Conservation (phyloP, 2,329 filamentous ascomycete genomes). For the Hysterium pulicare region DNA sequence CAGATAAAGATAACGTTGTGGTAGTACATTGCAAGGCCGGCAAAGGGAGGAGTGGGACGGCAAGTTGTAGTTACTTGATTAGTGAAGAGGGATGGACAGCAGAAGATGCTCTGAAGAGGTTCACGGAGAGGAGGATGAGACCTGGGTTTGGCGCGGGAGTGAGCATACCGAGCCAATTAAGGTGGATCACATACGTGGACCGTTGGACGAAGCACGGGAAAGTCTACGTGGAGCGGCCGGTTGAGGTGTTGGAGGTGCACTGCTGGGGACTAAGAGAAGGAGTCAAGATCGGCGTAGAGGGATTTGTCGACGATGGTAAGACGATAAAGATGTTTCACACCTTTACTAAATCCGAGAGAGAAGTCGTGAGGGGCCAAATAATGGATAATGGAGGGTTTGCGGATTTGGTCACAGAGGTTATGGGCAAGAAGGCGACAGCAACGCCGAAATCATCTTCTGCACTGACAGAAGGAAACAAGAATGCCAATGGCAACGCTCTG, state of each 20-base stretch:
- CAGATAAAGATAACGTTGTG: conserved; percentile 60
- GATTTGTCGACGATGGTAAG: conserved; percentile 84
- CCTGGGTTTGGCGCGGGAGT: conserved; percentile 85
- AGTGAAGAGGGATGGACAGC: conserved; percentile 72
- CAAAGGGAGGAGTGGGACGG: conserved; percentile 87
- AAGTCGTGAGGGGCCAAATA: conserved; percentile 59
- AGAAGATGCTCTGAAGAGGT: conserved; percentile 61
- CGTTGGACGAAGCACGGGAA: conserved; percentile 76
- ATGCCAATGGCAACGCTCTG: conserved; percentile 3
- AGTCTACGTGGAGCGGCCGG: conserved; percentile 73
- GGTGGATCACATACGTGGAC: conserved; percentile 86
- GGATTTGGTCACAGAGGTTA: conserved; percentile 45
- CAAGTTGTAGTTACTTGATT: conserved; percentile 85
- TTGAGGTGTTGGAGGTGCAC: conserved; percentile 86
- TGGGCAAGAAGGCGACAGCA: conserved; percentile 32
- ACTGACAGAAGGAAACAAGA: conserved; percentile 9
- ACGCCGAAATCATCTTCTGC: conserved; percentile 4
- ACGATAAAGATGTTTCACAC: conserved; percentile 80
- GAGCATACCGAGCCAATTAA: conserved; percentile 86
- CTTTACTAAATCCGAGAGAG: conserved; percentile 69
- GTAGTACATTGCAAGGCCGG: conserved; percentile 98
- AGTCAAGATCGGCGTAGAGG: conserved; percentile 82
- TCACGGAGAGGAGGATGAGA: conserved; percentile 84
- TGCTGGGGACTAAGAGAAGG: conserved; percentile 85
- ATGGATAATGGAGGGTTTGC: conserved; percentile 40